These are phyloP conservation scores for Macadamia integrifolia DNA, from an alignment of 164 flowering plant species.

Conservation along the genomic window DNA sequence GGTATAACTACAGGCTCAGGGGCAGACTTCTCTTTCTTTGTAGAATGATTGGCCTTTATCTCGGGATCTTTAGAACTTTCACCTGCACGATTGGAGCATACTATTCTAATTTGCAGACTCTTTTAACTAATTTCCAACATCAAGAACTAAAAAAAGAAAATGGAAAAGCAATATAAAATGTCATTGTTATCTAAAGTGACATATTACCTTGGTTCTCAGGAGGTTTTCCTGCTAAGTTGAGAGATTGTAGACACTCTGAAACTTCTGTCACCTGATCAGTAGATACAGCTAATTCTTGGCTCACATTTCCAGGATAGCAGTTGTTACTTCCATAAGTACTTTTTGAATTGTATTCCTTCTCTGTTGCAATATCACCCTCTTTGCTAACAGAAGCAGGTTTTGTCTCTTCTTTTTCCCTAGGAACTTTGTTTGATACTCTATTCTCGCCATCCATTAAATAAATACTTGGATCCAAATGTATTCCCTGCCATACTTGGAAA, in stretches of 20 bases:
- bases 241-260: constrained; percentile 29
- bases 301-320: constrained; percentile 4
- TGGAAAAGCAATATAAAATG: background rate
- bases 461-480: constrained; percentile 96
- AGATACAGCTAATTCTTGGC: constrained; percentile 21
- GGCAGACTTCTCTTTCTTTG: constrained; percentile 50
- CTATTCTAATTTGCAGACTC: background rate
- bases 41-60: constrained; percentile 22
- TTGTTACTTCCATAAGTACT: constrained; percentile 16
- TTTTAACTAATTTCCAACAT: constrained; percentile 5
- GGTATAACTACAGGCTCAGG: constrained; percentile 81
- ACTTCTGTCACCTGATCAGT: constrained; percentile 35
- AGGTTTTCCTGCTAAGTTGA: constrained; percentile 24
- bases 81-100: constrained; percentile 34
- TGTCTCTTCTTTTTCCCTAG: constrained; percentile 32
- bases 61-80: constrained; percentile 30
- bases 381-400: constrained; percentile 17
- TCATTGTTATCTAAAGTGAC: background rate
- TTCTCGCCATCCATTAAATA: constrained; percentile 90
- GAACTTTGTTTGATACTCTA: constrained; percentile 29
- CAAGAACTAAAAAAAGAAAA: constrained; percentile 5
- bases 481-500: constrained; percentile 52
- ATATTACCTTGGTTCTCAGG: constrained; percentile 48
- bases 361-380: constrained; percentile 19
- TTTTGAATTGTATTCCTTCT: constrained; percentile 20